Evolutionary conservation across 129 eudicot species (phyloP).

Genomic region (Arctium lappa): DNA sequence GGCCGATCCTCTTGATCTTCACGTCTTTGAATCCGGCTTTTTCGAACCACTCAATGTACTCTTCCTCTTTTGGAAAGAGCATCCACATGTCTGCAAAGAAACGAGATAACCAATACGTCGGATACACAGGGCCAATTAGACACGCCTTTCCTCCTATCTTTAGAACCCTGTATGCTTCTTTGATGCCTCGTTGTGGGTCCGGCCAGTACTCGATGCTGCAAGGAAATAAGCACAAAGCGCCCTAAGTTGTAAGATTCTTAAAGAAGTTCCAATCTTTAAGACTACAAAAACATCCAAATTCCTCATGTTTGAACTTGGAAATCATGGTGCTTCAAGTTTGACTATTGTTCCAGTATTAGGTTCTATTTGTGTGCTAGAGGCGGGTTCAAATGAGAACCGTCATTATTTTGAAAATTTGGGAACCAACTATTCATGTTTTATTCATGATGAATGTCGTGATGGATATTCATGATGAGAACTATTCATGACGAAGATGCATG

Average conservation of each 20-base stretch:
- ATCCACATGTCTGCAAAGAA: conserved; percentile 51
- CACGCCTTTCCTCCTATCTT: conserved; percentile 46
- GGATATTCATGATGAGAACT: not conserved
- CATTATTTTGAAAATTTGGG: not conserved
- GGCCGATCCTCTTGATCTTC: conserved; percentile 43
- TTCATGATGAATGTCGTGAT: not conserved
- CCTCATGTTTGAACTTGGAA: not conserved
- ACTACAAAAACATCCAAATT: not conserved
- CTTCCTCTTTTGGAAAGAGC: conserved; percentile 49
- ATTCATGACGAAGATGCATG: too few relatives aligned
- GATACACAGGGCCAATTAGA: conserved; percentile 42
- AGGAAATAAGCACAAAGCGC: not conserved
- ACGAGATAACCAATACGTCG: conserved; percentile 47
- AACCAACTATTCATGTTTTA: not conserved
- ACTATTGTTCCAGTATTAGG: not conserved
- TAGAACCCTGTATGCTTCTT: conserved; percentile 42
- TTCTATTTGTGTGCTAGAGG: not conserved
- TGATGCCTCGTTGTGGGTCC: conserved; percentile 52
- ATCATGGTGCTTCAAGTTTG: not conserved
- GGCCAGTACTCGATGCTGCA: conserved; percentile 56
- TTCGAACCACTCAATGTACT: conserved; percentile 45
- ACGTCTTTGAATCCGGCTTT: conserved; percentile 52
- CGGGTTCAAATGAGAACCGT: not conserved
- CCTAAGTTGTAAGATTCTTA: not conserved
- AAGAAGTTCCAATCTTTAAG: not conserved